These are phyloP conservation scores for Turritis glabra DNA, from an alignment of 345 rosid genomes.

Conservation along the genomic window DNA sequence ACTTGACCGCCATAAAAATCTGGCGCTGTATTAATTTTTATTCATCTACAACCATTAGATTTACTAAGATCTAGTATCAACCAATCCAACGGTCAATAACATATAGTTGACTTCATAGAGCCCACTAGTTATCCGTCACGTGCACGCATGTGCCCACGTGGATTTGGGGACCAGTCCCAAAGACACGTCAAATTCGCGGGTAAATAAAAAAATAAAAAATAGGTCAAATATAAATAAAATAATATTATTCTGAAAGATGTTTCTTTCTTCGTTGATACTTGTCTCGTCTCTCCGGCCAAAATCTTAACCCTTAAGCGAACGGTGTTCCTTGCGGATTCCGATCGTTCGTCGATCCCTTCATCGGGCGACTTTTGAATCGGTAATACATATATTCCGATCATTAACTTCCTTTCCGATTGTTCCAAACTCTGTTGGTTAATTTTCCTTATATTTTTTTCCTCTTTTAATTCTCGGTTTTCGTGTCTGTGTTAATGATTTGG, in stretches of 20 bases:
- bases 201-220: background rate
- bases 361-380: constrained; percentile 29
- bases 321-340: background rate
- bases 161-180: background rate
- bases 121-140: constrained; percentile 16
- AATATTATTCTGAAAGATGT: background rate
- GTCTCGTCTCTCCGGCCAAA: constrained; percentile 25
- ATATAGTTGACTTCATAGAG: background rate
- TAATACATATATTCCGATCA: background rate
- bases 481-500: constrained; percentile 18
- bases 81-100: background rate
- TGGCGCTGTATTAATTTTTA: no score
- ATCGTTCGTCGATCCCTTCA: constrained; percentile 29
- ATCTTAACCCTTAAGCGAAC: constrained; percentile 31
- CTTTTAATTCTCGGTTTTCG: constrained; percentile 1
- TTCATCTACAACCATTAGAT: no score
- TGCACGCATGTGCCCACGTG: constrained; percentile 17
- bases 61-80: background rate
- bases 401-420: background rate
- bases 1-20: no score
- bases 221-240: background rate
- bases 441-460: background rate
- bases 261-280: background rate
- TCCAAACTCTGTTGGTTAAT: background rate
- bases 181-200: constrained; percentile 10